Base-by-base conservation (phyloP, 2,329 filamentous ascomycete genomes). In the Zasmidium citrigriseum region DNA sequence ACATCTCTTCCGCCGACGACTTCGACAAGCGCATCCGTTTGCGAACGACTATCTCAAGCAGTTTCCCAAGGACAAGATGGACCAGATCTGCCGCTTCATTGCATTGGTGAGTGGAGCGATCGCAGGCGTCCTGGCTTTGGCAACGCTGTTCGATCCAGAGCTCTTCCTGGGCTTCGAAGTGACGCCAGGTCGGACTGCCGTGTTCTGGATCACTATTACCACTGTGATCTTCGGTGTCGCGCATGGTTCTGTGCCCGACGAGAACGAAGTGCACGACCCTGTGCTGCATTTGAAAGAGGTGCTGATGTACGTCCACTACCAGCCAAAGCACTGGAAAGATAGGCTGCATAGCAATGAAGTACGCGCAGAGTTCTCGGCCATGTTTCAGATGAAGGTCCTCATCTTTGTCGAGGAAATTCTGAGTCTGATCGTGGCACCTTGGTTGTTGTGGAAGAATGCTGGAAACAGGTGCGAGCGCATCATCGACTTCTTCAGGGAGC, bases 401-500 rank as follows among this genome's bases (percentile, higher is more conserved):
- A 93, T 98, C 59, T 97, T 99, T 69, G 71, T 96, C 1, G 92
- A 97, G 73, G 95, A 99, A 70, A 86, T 98, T 3, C 76, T 97
- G 60, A 93, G 93, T 69, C 96, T 99, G 72, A 84, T 98, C 55
- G 88, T 96, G 57, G 96, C 93, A 0, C 95, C 95, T 0, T 87
- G 96, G 68, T 84, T 99, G 45, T 83, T 99, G 12, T 89, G 93
- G 77, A 89, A 90, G 70, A 93, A 90, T 61, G 82, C 98, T 29
- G 91, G 93, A 0, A 89, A 87, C 66, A 96, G 90, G 73, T 93
- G 90, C 72, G 93, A 98, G 66, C 90, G 93, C 59, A 89, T 99
- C 63, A 88, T 98, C 58, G 95, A 99, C 76, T 99, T 99, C 76
- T 98, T 99, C 79, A 88, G 95, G 41, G 95, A 99, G 72, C 97